phyloP scores from a whole-genome alignment of 2,329 filamentous ascomycete species.

The Orbilia quercus region DNA sequence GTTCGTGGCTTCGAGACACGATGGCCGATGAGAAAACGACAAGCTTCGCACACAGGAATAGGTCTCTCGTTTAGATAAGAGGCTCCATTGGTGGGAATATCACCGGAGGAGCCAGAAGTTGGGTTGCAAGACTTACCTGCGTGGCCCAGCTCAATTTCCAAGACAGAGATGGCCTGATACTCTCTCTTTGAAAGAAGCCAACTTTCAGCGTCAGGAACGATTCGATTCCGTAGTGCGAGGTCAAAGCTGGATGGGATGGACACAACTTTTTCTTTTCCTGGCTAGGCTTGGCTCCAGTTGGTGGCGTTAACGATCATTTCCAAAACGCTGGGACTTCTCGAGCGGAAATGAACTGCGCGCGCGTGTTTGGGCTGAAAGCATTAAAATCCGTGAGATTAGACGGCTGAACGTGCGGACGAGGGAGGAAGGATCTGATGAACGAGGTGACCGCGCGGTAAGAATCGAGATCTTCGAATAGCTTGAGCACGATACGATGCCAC shows the following conservation, averaged over 20 bases:
- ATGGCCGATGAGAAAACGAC: no score
- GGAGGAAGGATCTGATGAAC: no score
- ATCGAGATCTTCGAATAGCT: slow-evolving; percentile 11
- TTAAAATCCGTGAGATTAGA: slow-evolving; percentile 27
- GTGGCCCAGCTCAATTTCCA: slow-evolving; percentile 18
- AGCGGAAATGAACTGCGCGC: slow-evolving; percentile 33
- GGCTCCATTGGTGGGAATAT: slow-evolving; percentile 44
- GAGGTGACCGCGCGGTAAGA: no score
- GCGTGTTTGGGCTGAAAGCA: slow-evolving; percentile 35
- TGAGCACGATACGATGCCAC: no score
- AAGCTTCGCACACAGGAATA: slow-evolving; percentile 53
- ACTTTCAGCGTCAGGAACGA: no score
- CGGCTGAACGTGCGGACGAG: slow-evolving; percentile 7
- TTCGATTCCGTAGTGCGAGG: no score
- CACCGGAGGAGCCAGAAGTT: neutral
- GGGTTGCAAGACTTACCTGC: slow-evolving; percentile 12
- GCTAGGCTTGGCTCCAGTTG: slow-evolving; percentile 14
- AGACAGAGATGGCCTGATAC: slow-evolving; percentile 9
- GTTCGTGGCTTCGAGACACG: slow-evolving; percentile 38
- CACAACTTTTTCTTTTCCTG: no score
- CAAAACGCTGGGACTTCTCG: slow-evolving; percentile 30
- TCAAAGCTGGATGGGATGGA: no score
- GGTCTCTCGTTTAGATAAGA: slow-evolving; percentile 43
- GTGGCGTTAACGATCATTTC: slow-evolving; percentile 46
- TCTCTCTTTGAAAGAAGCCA: no score